Evolutionary conservation across 1,284 basidiomycete genomes (phyloP).

Genomic region (Heterobasidion occidentale): DNA sequence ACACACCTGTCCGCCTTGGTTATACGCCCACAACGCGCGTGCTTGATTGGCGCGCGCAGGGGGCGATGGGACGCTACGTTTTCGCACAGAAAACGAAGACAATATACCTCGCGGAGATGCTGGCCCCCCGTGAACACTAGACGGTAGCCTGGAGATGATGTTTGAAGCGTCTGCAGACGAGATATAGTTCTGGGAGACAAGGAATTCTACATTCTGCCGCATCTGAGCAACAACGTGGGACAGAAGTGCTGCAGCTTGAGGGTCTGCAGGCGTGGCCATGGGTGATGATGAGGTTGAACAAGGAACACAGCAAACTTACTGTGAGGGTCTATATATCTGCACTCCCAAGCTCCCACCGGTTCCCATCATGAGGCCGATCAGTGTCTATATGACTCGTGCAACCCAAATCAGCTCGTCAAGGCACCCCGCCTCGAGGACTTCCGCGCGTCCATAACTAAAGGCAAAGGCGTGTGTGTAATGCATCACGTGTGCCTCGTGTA

Average conservation of each 20-base stretch:
- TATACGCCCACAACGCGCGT: constrained; percentile 59
- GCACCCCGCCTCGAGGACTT: too few relatives aligned
- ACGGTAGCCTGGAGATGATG: constrained; percentile 43
- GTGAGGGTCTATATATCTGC: too few relatives aligned
- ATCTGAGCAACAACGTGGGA: constrained; percentile 55
- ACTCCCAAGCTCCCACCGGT: too few relatives aligned
- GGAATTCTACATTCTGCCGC: constrained; percentile 51
- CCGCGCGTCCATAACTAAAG: too few relatives aligned
- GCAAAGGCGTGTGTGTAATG: too few relatives aligned
- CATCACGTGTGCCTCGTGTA: too few relatives aligned
- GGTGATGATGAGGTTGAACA: neutral
- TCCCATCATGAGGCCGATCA: too few relatives aligned
- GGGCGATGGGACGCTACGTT: constrained; percentile 16
- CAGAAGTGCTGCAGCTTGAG: constrained; percentile 30
- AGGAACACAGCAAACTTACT: neutral
- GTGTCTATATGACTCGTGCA: too few relatives aligned
- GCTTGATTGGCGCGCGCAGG: constrained; percentile 33
- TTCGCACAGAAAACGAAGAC: neutral
- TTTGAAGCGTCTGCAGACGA: constrained; percentile 40
- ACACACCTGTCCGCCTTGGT: constrained; percentile 44
- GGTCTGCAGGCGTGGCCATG: constrained; percentile 1
- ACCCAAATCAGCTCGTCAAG: too few relatives aligned
- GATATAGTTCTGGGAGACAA: constrained; percentile 51
- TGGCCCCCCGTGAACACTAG: constrained; percentile 4
- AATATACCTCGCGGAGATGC: constrained; percentile 6